A percentile compares a stretch with the other conserved stretches of the same genome.
These are phyloP conservation scores for Dactylella cylindrospora DNA, from an alignment of 2,329 filamentous ascomycete genomes.

Conservation along the genomic window DNA sequence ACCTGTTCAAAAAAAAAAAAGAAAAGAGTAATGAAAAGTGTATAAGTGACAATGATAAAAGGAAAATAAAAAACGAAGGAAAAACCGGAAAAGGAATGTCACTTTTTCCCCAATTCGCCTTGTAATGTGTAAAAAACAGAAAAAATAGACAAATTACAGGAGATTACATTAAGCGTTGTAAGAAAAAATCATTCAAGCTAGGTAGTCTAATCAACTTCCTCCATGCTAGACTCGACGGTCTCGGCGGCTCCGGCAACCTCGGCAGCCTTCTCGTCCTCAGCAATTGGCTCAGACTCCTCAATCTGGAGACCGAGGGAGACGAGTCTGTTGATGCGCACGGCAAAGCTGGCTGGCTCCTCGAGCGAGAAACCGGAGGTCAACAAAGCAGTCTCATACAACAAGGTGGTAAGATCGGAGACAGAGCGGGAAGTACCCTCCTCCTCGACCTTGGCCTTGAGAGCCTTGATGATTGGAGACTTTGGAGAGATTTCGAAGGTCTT, in stretches of 20 bases:
- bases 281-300: slow-evolving; percentile 76
- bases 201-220: slow-evolving; percentile 89
- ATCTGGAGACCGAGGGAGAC: slow-evolving; percentile 97
- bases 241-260: slow-evolving; percentile 58
- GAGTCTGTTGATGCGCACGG: slow-evolving; percentile 99
- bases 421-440: slow-evolving; percentile 94
- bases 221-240: slow-evolving; percentile 91
- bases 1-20: slow-evolving; percentile 19
- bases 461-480: slow-evolving; percentile 95
- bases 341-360: slow-evolving; percentile 95
- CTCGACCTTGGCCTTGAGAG: slow-evolving; percentile 99
- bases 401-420: slow-evolving; percentile 97
- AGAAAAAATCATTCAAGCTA: slow-evolving; percentile 5
- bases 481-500: slow-evolving; percentile 99
- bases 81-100: slow-evolving; percentile 35
- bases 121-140: slow-evolving; percentile 17
- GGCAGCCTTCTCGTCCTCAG: slow-evolving; percentile 60
- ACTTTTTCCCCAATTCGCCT: slow-evolving; percentile 43
- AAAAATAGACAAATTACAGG: slow-evolving; percentile 21
- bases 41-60: slow-evolving; percentile 2
- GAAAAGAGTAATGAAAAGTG: slow-evolving; percentile 5
- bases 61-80: slow-evolving; percentile 14
- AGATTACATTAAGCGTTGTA: slow-evolving; percentile 27
- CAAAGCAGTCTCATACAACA: slow-evolving; percentile 97
- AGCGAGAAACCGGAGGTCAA: slow-evolving; percentile 99